Conservation (phyloP, 345 rosid genomes). For the Gossypium arboreum region DNA sequence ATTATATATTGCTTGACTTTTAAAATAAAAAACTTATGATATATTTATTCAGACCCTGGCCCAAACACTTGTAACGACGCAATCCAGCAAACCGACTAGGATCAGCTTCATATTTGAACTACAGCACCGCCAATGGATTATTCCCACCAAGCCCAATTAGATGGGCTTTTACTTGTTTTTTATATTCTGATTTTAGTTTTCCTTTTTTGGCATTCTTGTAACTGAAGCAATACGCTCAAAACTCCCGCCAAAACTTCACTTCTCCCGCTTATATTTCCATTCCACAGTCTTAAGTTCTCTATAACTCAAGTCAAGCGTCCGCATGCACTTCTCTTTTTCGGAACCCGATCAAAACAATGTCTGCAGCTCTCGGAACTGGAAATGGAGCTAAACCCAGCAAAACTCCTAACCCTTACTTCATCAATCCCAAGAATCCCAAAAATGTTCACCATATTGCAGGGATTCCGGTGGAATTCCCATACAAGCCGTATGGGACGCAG, state of each 20-base stretch:
- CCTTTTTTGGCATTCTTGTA: neutral
- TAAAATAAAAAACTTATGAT: neutral
- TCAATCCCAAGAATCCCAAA: slow-evolving; percentile 25
- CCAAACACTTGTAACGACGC: neutral
- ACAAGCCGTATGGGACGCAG: slow-evolving; percentile 94
- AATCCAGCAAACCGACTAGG: neutral
- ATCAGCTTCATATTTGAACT: neutral
- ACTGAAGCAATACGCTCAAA: neutral
- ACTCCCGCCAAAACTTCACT: slow-evolving; percentile 11
- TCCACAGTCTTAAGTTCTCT: neutral
- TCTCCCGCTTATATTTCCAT: neutral
- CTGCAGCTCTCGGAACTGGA: neutral
- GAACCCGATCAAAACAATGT: neutral
- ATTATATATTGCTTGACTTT: no score
- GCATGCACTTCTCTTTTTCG: neutral
- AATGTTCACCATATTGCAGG: slow-evolving; percentile 63
- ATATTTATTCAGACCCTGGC: neutral
- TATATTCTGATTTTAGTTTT: no score
- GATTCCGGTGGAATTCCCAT: slow-evolving; percentile 76
- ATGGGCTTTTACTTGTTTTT: neutral
- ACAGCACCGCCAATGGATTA: neutral
- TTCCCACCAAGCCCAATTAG: neutral
- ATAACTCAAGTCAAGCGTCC: neutral
- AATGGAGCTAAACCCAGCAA: neutral
- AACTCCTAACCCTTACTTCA: neutral